phyloP scores from a whole-genome alignment of 495 filamentous ascomycete genomes.

The Collariella sp. region DNA sequence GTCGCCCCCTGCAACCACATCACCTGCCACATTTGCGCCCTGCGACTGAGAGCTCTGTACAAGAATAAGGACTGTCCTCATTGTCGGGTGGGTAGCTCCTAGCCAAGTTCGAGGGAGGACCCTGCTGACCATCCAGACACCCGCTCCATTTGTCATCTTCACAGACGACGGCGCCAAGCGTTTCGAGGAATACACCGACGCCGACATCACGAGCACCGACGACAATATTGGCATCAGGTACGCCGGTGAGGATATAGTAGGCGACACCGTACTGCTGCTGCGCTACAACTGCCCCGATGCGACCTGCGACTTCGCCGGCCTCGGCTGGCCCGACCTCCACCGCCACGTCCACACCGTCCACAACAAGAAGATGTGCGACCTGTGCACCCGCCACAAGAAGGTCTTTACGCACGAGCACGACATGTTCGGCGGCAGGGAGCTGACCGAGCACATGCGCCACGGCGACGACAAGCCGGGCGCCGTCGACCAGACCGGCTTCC shows the following conservation, averaged over 20 bases:
- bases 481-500: slow-evolving; percentile 89
- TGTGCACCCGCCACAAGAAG: slow-evolving; percentile 92
- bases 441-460: slow-evolving; percentile 78
- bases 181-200: slow-evolving; percentile 69
- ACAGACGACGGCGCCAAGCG: slow-evolving; percentile 71
- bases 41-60: slow-evolving; percentile 84
- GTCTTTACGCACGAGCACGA: slow-evolving; percentile 98
- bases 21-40: slow-evolving; percentile 89
- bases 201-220: slow-evolving; percentile 66
- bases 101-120: neutral
- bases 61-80: slow-evolving; percentile 93
- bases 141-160: slow-evolving; percentile 80
- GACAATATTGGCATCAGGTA: slow-evolving; percentile 84
- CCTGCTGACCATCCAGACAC: slow-evolving; percentile 46
- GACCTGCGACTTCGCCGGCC: slow-evolving; percentile 78
- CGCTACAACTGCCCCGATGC: slow-evolving; percentile 89
- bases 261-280: slow-evolving; percentile 79
- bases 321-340: slow-evolving; percentile 90
- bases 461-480: slow-evolving; percentile 90
- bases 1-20: slow-evolving; percentile 90
- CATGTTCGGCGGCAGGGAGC: slow-evolving; percentile 72
- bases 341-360: slow-evolving; percentile 77
- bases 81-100: slow-evolving; percentile 61
- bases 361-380: slow-evolving; percentile 84
- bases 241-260: slow-evolving; percentile 74